These are phyloP conservation scores for Wallacemonas rigidus DNA, from an alignment of 208 protist species.

Conservation along the genomic window DNA sequence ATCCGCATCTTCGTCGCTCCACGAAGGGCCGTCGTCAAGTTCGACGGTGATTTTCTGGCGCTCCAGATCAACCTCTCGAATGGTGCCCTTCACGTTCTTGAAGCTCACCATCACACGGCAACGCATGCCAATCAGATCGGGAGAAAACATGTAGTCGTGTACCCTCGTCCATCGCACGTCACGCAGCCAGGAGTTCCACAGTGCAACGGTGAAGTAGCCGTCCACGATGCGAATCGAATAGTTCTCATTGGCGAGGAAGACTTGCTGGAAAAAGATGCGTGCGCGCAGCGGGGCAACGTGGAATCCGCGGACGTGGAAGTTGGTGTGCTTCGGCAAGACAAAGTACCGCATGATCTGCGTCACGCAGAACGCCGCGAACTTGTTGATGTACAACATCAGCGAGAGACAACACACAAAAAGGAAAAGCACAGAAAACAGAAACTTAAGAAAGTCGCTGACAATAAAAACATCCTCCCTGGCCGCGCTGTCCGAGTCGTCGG, in stretches of 20 bases:
- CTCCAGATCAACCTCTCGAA: slow-evolving; percentile 61
- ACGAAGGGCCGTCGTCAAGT: slow-evolving; percentile 27
- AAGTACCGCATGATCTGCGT: slow-evolving; percentile 61
- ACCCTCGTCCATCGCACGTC: slow-evolving; percentile 61
- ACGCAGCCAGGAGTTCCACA: slow-evolving; percentile 70
- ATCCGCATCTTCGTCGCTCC: slow-evolving; percentile 28
- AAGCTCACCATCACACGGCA: slow-evolving; percentile 64
- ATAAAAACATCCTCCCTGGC: slow-evolving; percentile 29
- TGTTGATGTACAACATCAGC: slow-evolving; percentile 72
- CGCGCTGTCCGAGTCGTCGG: background rate
- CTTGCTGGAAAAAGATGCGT: slow-evolving; percentile 73
- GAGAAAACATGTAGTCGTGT: slow-evolving; percentile 75
- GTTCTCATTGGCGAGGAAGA: slow-evolving; percentile 82
- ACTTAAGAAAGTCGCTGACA: slow-evolving; percentile 54
- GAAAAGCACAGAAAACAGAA: slow-evolving; percentile 73
- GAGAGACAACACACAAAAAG: slow-evolving; percentile 60
- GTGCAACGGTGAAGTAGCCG: slow-evolving; percentile 78
- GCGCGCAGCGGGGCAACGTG: slow-evolving; percentile 62
- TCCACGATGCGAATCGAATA: slow-evolving; percentile 82
- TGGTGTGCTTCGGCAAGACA: slow-evolving; percentile 61
- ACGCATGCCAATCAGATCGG: slow-evolving; percentile 64
- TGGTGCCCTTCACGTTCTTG: slow-evolving; percentile 61
- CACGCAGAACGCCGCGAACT: slow-evolving; percentile 39
- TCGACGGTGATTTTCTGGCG: slow-evolving; percentile 68
- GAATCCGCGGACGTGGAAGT: slow-evolving; percentile 52